Evolutionary conservation across 164 flowering plant genomes (phyloP), one percentile per base, ranked within the genome.

Genomic region (Kalanchoe fedtschenkoi): DNA sequence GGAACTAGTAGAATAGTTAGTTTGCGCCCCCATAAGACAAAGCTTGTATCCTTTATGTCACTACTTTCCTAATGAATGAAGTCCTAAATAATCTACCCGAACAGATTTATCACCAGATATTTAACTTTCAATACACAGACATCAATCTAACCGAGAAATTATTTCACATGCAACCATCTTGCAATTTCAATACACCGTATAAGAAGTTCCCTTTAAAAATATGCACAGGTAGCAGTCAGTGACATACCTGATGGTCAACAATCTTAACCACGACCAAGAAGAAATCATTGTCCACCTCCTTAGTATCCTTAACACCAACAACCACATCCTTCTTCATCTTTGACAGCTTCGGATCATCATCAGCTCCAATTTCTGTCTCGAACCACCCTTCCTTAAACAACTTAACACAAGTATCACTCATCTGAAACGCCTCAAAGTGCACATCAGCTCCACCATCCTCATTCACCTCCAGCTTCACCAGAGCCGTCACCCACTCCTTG

Each of bases 251-350:
- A 69, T 91, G 97, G 78, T 91, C 97, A 21, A 69, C 59, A 17
- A 91, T 91, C 82, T 85, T 87, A n/a, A 91, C 95, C 9, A 91
- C 87, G 28, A 91, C 95, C 87, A 88, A 69, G 82, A 88, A 91
- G 75, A 91, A 88, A 74, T 88, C 93, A 73, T 87, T 88, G 34
- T 91, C 96, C 32, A 88, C 88, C 65, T 88, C 93, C 69, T 65
- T 86, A 3, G 83, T 79, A 71, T 91, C 96, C 82, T 91, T 91
- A 29, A 67, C 87, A 11, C 90, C 93, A 63, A 89, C 87, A 46
- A 92, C 88, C 6, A 92, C 98, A 34, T 92, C 93, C 76, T 86
- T 91, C 79, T 80, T 92, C 96, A 92, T 82, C 73, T 69, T 72
- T 0, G 96, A 89, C 29, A 92, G 54, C 81, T 92, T 92, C 0